Percentiles rank a stretch among this genome's conserved stretches.
These are phyloP conservation scores for Lantana camara DNA, from an alignment of 257 asterid genomes.

Conservation along the genomic window DNA sequence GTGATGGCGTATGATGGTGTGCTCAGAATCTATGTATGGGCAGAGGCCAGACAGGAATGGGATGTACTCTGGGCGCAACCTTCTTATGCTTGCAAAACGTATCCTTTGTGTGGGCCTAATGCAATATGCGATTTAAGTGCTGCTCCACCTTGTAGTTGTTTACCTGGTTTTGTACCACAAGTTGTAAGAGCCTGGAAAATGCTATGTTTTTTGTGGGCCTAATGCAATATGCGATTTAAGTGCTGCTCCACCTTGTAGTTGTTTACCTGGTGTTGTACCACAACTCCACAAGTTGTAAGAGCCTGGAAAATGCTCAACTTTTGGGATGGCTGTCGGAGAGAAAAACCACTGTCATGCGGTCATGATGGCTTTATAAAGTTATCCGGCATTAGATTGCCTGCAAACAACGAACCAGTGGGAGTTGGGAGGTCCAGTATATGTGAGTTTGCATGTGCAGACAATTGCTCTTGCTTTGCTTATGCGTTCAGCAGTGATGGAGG, in stretches of 20 bases:
- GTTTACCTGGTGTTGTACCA: constrained; percentile 26
- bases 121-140: constrained; percentile 16
- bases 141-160: constrained; percentile 24
- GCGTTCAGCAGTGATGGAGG: too few relatives aligned
- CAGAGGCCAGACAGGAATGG: constrained; percentile 16
- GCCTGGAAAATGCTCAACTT: constrained; percentile 13
- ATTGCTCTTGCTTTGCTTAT: too few relatives aligned
- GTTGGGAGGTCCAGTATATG: constrained; percentile 14
- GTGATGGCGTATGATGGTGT: background rate
- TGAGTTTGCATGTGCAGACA: constrained; percentile 2
- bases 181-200: background rate
- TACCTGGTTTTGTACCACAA: constrained; percentile 24
- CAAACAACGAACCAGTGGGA: constrained; percentile 11
- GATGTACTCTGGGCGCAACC: rapidly evolving
- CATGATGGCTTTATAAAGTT: constrained; percentile 9
- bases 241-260: constrained; percentile 4
- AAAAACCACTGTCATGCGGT: constrained; percentile 7
- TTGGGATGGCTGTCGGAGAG: constrained; percentile 34
- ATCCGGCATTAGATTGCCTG: constrained; percentile 10
- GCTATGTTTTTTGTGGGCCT: constrained; percentile 18
- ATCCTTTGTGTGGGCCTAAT: constrained; percentile 25
- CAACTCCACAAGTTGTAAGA: background rate
- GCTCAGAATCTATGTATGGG: background rate
- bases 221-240: constrained; percentile 27
- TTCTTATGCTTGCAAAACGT: background rate